Percentiles rank a stretch among this genome's conserved stretches.
Conservation (phyloP, 495 filamentous ascomycete genomes). For the Annulohypoxylon moriforme region DNA sequence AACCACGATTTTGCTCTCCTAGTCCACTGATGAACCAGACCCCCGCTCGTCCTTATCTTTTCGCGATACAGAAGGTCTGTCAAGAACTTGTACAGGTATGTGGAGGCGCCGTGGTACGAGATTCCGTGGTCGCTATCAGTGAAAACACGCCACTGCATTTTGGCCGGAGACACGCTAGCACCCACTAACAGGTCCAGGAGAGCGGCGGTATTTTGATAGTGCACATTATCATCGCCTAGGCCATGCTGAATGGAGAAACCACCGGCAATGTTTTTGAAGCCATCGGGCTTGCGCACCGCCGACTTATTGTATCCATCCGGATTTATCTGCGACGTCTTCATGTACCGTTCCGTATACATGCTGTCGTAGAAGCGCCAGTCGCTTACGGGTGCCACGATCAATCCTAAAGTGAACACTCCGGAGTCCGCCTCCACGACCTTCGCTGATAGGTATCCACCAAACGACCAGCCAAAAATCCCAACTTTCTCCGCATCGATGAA, state of each 20-base stretch:
- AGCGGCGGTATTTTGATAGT: conserved; percentile 67
- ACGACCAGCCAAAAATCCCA: conserved; percentile 69
- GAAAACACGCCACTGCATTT: conserved; percentile 63
- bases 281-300: conserved; percentile 56
- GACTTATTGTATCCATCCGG: conserved; percentile 59
- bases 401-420: conserved; percentile 62
- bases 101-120: conserved; percentile 55
- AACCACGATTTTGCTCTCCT: conserved; percentile 37
- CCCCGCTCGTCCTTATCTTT: conserved; percentile 53
- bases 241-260: conserved; percentile 67
- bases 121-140: conserved; percentile 68
- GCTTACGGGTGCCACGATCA: conserved; percentile 65
- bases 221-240: conserved; percentile 70
- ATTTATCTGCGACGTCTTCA: conserved; percentile 66
- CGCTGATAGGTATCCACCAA: conserved; percentile 66
- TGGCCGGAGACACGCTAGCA: conserved; percentile 61
- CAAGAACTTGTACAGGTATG: conserved; percentile 65
- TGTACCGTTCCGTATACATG: conserved; percentile 74
- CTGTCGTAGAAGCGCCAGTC: conserved; percentile 73
- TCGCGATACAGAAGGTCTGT: conserved; percentile 60
- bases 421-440: conserved; percentile 66
- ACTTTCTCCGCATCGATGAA: conserved; percentile 65
- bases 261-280: conserved; percentile 65
- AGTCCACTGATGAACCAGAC: conserved; percentile 58
- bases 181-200: conserved; percentile 63